A percentile compares a stretch with the other conserved stretches of the same genome.
Evolutionary conservation across 2,329 filamentous ascomycete genomes (phyloP).

Genomic region (Tricladium varicosporioides): DNA sequence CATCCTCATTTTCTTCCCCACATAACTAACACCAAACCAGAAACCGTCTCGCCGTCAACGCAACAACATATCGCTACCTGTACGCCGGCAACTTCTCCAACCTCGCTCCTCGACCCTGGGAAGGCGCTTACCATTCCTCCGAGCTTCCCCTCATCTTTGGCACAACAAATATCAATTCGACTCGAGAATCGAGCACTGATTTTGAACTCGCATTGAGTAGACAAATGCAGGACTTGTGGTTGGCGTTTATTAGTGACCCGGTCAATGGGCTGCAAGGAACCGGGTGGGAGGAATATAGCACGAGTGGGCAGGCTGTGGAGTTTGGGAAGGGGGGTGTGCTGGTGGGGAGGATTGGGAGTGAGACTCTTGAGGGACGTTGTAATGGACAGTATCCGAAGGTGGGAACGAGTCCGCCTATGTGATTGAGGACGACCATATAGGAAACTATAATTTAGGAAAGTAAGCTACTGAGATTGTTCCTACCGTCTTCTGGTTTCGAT

Average conservation of each 20-base stretch:
- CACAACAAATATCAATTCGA: constrained; percentile 12
- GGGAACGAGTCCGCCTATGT: no score
- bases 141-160: constrained; percentile 22
- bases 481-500: no score
- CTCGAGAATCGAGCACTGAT: constrained; percentile 20
- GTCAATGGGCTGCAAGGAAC: constrained; percentile 21
- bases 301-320: constrained; percentile 10
- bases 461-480: no score
- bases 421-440: no score
- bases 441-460: no score
- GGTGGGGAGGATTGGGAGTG: background rate
- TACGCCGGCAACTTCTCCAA: constrained; percentile 35
- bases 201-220: constrained; percentile 25
- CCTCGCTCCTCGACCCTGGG: constrained; percentile 21
- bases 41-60: constrained; percentile 5
- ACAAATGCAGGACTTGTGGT: constrained; percentile 33
- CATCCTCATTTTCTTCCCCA: background rate
- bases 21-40: background rate
- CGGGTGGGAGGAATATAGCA: constrained; percentile 15
- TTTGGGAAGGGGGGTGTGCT: constrained; percentile 8
- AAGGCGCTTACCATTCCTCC: constrained; percentile 14
- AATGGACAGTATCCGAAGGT: no score
- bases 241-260: constrained; percentile 35
- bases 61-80: constrained; percentile 29
- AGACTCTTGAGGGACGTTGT: no score